Conservation (phyloP, 129 eudicot genomes). For the Flaveria trinervia region DNA sequence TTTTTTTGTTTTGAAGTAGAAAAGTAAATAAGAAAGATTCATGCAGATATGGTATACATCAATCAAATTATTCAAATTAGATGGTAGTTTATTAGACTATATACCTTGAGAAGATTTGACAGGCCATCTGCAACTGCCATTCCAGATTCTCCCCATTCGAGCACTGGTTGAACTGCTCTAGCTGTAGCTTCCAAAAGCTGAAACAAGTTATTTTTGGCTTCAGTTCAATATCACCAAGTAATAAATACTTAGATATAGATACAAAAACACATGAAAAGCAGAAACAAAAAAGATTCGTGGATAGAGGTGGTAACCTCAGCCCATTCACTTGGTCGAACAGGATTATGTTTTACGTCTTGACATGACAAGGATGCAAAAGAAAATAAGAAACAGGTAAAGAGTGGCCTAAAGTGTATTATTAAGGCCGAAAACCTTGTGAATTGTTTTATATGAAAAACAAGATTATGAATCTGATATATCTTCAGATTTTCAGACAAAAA, state of each 20-base stretch:
- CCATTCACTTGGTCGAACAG: not conserved
- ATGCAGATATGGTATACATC: not conserved
- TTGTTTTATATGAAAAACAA: too few species aligned
- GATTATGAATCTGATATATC: too few species aligned
- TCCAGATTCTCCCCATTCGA: conserved; percentile 98
- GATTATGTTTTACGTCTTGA: not conserved
- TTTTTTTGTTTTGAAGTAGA: not conserved
- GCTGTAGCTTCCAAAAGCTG: conserved; percentile 98
- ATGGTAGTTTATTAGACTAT: not conserved
- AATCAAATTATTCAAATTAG: not conserved
- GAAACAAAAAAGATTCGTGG: not conserved
- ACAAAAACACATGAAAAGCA: not conserved
- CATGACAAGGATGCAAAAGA: not conserved
- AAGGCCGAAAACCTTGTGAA: too few species aligned
- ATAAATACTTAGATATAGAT: not conserved
- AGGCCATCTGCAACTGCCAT: conserved; percentile 92
- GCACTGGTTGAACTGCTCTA: conserved; percentile 88
- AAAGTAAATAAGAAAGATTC: not conserved
- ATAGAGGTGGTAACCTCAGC: not conserved
- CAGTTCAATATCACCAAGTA: not conserved
- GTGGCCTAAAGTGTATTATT: too few species aligned
- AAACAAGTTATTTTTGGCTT: conserved; percentile 13
- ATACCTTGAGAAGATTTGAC: conserved; percentile 84
- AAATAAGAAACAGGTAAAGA: too few species aligned
- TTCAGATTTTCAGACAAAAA: too few species aligned